phyloP scores from a whole-genome alignment of 495 filamentous ascomycete species.

The Hyaloscypha hepaticicola region DNA sequence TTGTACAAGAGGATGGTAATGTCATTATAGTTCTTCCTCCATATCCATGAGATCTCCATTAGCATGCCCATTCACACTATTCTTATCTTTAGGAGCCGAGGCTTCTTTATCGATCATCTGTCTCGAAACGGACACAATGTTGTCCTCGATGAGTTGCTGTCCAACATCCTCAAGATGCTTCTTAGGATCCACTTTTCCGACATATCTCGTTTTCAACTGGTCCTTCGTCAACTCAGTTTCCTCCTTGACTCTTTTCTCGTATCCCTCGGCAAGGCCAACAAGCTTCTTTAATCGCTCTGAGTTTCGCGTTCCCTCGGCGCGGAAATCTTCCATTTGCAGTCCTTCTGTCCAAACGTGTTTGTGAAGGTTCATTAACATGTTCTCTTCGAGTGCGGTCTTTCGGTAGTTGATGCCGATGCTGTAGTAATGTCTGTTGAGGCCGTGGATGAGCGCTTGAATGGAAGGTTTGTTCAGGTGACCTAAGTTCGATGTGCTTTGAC shows the following conservation, averaged over 20 bases:
- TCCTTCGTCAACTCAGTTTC: constrained; percentile 96
- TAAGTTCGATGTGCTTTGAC: constrained; percentile 95
- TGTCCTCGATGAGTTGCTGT: constrained; percentile 95
- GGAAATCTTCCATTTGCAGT: constrained; percentile 95
- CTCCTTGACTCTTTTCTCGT: constrained; percentile 98
- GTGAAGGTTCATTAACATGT: constrained; percentile 99
- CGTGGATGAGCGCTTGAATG: constrained; percentile 98
- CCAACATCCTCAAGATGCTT: constrained; percentile 98
- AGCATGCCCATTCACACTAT: constrained; percentile 28
- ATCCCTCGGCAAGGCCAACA: constrained; percentile 87
- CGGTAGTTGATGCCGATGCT: constrained; percentile 97
- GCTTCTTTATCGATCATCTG: constrained; percentile 99
- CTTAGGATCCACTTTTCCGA: constrained; percentile 98
- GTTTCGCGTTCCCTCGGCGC: constrained; percentile 76
- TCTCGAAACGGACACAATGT: constrained; percentile 92
- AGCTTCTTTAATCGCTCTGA: constrained; percentile 83
- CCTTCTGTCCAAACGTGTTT: constrained; percentile 99
- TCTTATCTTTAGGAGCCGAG: constrained; percentile 55
- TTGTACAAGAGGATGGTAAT: constrained; percentile 32
- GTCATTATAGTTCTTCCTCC: constrained; percentile 54
- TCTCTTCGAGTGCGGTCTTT: constrained; percentile 97
- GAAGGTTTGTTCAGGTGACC: constrained; percentile 98
- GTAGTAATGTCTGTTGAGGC: constrained; percentile 97
- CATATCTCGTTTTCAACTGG: constrained; percentile 97
- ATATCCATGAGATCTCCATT: constrained; percentile 50